These are phyloP conservation scores for Rubus parviflorus DNA, from an alignment of 306 rosid species.

Conservation along the genomic window DNA sequence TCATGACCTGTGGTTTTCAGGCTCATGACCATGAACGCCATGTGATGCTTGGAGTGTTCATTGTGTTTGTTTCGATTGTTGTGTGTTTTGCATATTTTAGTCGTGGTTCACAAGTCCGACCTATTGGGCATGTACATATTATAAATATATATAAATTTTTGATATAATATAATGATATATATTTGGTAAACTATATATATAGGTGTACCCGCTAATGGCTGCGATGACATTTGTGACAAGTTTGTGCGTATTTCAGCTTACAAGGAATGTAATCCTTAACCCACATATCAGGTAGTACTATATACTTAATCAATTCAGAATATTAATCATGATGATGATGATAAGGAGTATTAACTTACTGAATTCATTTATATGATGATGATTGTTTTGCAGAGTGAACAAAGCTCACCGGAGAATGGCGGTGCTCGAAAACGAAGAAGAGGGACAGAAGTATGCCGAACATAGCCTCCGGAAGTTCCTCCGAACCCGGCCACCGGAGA, in stretches of 20 bases:
- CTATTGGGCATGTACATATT: too few species aligned
- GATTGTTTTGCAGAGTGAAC: slow-evolving; percentile 44
- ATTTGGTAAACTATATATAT: neutral
- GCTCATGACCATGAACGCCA: too few species aligned
- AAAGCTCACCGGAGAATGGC: slow-evolving; percentile 55
- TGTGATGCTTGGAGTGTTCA: too few species aligned
- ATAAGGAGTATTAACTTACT: neutral
- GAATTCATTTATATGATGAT: neutral
- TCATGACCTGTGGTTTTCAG: too few species aligned
- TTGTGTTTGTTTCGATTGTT: too few species aligned
- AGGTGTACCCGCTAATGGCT: slow-evolving; percentile 83
- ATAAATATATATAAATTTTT: too few species aligned
- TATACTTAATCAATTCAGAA: neutral
- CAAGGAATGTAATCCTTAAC: slow-evolving; percentile 59
- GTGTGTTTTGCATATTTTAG: too few species aligned
- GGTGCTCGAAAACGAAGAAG: slow-evolving; percentile 69
- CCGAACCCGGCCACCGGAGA: slow-evolving; percentile 72
- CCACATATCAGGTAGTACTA: slow-evolving; percentile 74
- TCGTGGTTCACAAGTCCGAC: too few species aligned
- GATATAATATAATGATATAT: neutral
- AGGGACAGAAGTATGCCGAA: slow-evolving; percentile 73
- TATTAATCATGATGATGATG: neutral
- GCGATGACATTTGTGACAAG: slow-evolving; percentile 84
- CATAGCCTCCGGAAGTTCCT: slow-evolving; percentile 75
- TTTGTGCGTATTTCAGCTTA: slow-evolving; percentile 60